Evolutionary conservation across 441 rosid species (phyloP), one percentile per base, ranked within the genome.

Genomic region (Jatropha multifida): DNA sequence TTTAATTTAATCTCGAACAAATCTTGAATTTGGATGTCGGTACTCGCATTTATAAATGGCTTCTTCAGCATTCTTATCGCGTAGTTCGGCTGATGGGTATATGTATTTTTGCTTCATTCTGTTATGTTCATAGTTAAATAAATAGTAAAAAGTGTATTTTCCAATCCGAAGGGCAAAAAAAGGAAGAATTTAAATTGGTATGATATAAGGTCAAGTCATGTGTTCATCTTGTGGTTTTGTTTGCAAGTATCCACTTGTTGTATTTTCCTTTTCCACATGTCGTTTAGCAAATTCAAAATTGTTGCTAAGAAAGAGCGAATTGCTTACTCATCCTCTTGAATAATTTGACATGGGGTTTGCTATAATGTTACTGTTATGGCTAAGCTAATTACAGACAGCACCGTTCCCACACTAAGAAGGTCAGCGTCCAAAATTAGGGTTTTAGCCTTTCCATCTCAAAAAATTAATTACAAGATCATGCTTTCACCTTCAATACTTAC

Each of bases 141-240:
- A 32, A 32, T 32, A 32, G 32, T 2, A 44, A 6, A 6, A 44
- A 44, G 1, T 44, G 0, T 44, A 44, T 44, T 4, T 6, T 1
- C 12, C 10, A 44, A 44, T 11, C 9, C 9, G 6, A 44, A 44
- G 6, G 2, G 6, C 1, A 44, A 44, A 44, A 42, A 23, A 58
- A 23, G n/a, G 10, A 13, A 23, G 18, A 48, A 12, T 46, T 48
- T n/a, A 68, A 11, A 48, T 70, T 38, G 64, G 14, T 14, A 23
- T 42, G 4, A 10, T 1, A 26, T 9, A 44, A 42, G 48, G 48
- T 44, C 10, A 72, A 14, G 67, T 56, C 69, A 52, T 69, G 48
- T 74, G 73, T 58, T 12, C 5, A 56, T n/a, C 66, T 49, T 52
- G 73, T 72, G 61, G 27, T 32, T 59, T 13, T 68, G 23, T 68